Evolutionary conservation across 805 yeast genomes (phyloP).

Genomic region (Ogataea methylovora): DNA sequence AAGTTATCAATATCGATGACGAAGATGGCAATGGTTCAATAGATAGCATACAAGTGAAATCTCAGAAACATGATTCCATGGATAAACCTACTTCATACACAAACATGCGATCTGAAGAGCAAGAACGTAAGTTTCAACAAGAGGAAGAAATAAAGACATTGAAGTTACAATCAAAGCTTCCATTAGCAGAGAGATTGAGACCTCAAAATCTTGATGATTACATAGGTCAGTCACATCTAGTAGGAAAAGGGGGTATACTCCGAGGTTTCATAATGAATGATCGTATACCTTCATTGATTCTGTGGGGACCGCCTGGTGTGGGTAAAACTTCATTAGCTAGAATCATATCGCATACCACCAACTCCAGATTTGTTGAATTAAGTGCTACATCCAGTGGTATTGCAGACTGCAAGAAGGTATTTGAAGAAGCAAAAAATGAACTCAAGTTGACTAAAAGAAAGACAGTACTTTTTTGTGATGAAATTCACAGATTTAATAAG

Average conservation of each 20-base stretch:
- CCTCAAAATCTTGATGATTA: slow-evolving; percentile 64
- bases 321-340: slow-evolving; percentile 77
- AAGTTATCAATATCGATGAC: too few relatives aligned
- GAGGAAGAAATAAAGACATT: slow-evolving; percentile 11
- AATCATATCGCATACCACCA: slow-evolving; percentile 48
- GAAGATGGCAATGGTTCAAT: too few relatives aligned
- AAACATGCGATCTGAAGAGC: too few relatives aligned
- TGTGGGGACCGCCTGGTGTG: slow-evolving; percentile 96
- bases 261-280: slow-evolving; percentile 56
- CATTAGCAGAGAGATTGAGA: slow-evolving; percentile 78
- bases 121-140: background rate
- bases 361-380: slow-evolving; percentile 62
- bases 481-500: slow-evolving; percentile 81
- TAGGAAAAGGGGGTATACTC: slow-evolving; percentile 59
- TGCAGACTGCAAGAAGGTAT: slow-evolving; percentile 54
- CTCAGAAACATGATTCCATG: too few relatives aligned
- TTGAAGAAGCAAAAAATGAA: slow-evolving; percentile 43
- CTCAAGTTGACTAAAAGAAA: slow-evolving; percentile 39
- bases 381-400: slow-evolving; percentile 77
- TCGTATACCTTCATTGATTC: slow-evolving; percentile 75
- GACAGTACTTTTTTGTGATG: slow-evolving; percentile 82
- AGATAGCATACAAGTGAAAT: too few relatives aligned
- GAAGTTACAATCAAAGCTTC: slow-evolving; percentile 23
- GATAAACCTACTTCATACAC: too few relatives aligned
- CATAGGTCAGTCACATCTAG: slow-evolving; percentile 79